phyloP scores from a whole-genome alignment of 768 basidiomycete genomes.

The Auriculariales sp. region DNA sequence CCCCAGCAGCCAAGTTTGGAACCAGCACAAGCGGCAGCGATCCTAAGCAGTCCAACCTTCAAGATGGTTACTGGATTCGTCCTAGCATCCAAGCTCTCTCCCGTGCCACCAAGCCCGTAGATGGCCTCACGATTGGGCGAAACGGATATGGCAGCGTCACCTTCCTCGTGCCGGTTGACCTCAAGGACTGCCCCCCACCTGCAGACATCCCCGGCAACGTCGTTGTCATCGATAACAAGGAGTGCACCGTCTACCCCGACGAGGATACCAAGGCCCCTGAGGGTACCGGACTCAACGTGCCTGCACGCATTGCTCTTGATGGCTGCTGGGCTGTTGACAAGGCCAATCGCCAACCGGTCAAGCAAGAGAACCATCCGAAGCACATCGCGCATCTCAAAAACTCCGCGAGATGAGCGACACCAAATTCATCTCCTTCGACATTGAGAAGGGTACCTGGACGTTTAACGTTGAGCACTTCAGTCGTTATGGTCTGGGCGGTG shows the following conservation, averaged over 20 bases:
- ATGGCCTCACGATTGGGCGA: constrained; percentile 77
- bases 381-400: constrained; percentile 64
- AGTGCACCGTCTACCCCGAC: constrained; percentile 89
- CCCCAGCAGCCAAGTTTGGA: constrained; percentile 1
- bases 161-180: constrained; percentile 64
- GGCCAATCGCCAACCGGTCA: constrained; percentile 79
- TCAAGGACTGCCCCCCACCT: constrained; percentile 71
- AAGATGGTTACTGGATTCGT: constrained; percentile 83
- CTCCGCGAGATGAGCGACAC: constrained; percentile 79
- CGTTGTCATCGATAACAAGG: constrained; percentile 80
- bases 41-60: constrained; percentile 23
- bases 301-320: constrained; percentile 59
- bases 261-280: constrained; percentile 74
- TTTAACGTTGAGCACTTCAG: constrained; percentile 87
- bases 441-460: constrained; percentile 75
- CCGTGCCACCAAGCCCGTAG: constrained; percentile 55
- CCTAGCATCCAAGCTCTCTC: constrained; percentile 61
- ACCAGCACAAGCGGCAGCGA: constrained; percentile 11
- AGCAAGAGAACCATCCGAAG: constrained; percentile 57
- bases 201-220: constrained; percentile 75
- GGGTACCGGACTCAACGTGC: constrained; percentile 82
- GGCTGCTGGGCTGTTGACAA: constrained; percentile 86
- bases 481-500: constrained; percentile 11
- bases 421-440: constrained; percentile 67
- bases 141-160: constrained; percentile 79